Conservation (phyloP, 2,329 filamentous ascomycete species). For the Cercospora sp. region DNA sequence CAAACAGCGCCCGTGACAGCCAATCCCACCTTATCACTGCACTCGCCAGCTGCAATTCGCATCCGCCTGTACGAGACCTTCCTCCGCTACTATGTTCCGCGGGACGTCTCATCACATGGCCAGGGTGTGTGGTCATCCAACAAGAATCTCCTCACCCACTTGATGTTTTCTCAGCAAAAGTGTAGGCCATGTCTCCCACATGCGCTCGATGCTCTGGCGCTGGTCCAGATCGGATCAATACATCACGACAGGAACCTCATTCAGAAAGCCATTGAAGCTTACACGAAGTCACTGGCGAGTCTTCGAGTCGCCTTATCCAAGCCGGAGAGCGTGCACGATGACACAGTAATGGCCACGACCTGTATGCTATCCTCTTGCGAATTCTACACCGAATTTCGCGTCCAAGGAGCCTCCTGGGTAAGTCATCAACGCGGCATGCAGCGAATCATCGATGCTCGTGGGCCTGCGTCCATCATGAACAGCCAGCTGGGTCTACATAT, state of each 20-base stretch:
- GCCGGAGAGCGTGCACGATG: constrained; percentile 25
- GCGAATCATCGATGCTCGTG: constrained; percentile 30
- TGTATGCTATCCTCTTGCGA: constrained; percentile 31
- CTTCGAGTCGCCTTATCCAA: constrained; percentile 18
- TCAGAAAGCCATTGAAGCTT: constrained; percentile 25
- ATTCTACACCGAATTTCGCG: constrained; percentile 33
- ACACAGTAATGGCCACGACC: constrained; percentile 32
- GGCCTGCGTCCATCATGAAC: constrained; percentile 25
- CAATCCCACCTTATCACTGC: neutral
- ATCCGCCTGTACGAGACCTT: constrained; percentile 26
- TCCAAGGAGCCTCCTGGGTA: constrained; percentile 29
- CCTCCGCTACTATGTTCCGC: constrained; percentile 31
- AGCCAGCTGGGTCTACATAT: constrained; percentile 30
- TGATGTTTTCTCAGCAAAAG: constrained; percentile 18
- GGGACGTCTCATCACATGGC: constrained; percentile 14
- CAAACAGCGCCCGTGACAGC: neutral
- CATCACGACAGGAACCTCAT: constrained; percentile 28
- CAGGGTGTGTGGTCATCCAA: constrained; percentile 3
- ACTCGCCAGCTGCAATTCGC: constrained; percentile 12
- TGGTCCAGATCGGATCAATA: constrained; percentile 32
- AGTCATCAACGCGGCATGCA: constrained; percentile 31
- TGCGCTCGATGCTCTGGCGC: constrained; percentile 30
- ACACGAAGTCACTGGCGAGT: constrained; percentile 28
- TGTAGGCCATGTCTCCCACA: constrained; percentile 25
- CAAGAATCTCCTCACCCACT: constrained; percentile 22